Percentiles rank a stretch among this genome's conserved stretches.
phyloP scores from a whole-genome alignment of 192 early-diverging fungal species.

The Helicostylum pulchrum region DNA sequence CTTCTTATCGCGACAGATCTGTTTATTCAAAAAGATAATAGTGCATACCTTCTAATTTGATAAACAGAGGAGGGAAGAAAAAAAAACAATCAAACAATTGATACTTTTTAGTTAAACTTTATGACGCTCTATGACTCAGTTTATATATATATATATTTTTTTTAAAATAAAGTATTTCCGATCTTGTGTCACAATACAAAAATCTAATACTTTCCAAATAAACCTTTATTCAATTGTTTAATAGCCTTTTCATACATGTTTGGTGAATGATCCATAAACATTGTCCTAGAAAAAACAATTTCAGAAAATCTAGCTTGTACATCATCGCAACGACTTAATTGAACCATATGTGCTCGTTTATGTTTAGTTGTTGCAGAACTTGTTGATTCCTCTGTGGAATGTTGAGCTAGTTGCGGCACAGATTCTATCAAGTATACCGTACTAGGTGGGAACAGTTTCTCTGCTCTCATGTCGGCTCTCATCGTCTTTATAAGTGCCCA shows the following conservation, averaged over 20 bases:
- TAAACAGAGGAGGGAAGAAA: too few relatives aligned
- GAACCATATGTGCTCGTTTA: slow-evolving; percentile 45
- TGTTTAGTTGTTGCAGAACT: slow-evolving; percentile 34
- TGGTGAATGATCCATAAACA: slow-evolving; percentile 79
- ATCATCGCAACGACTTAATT: slow-evolving; percentile 66
- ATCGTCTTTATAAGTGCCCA: slow-evolving; percentile 81
- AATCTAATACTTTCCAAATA: slow-evolving; percentile 18
- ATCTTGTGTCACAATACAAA: too few relatives aligned
- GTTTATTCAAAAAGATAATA: too few relatives aligned
- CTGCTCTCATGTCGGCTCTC: slow-evolving; percentile 77
- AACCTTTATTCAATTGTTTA: slow-evolving; percentile 27
- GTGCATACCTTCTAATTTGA: too few relatives aligned
- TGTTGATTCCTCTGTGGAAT: slow-evolving; percentile 26
- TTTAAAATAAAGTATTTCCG: too few relatives aligned
- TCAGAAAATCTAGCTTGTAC: slow-evolving; percentile 76
- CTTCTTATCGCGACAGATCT: too few relatives aligned
- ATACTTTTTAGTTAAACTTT: too few relatives aligned
- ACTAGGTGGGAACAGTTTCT: slow-evolving; percentile 81
- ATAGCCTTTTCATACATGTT: slow-evolving; percentile 62
- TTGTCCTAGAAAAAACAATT: slow-evolving; percentile 71
- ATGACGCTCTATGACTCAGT: too few relatives aligned
- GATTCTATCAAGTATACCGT: slow-evolving; percentile 63
- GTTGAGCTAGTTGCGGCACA: slow-evolving; percentile 43
- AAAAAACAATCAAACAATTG: too few relatives aligned
- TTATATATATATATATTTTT: too few relatives aligned